Evolutionary conservation across 164 flowering plant genomes (phyloP), one percentile per base, ranked within the genome.

Genomic region (Tetrastigma voinierianum): DNA sequence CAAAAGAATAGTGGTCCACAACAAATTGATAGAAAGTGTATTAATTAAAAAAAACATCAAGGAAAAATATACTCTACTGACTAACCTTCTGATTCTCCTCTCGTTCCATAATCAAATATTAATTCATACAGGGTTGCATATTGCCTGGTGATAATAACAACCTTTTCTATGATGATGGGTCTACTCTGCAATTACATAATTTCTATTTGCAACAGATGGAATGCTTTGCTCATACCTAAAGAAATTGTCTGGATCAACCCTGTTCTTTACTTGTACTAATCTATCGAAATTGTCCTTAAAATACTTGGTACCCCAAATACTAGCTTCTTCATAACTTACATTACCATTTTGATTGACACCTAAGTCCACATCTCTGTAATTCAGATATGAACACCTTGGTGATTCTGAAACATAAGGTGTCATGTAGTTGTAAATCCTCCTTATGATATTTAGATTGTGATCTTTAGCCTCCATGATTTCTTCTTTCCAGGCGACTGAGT

Each of bases 361-460:
- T 15, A 75, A 23, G 55, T 75, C 78, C 21, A 71, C n/a, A 60
- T 75, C 78, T 43, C 74, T 64, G 57, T 77, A 77, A 17, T 77
- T 77, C 45, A 71, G 25, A 20, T 48, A 77, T 3, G 78, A 59
- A 8, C 32, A 17, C 25, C 81, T 61, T 0, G 81, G 80, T 2
- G 55, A 54, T 9, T 61, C 55, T 0, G 81, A 74, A 2, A 71
- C 81, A 23, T 47, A 71, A 0, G 81, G 81, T 10, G 75, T 56
- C 81, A 71, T 77, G 47, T n/a, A 53, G 0, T 40, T 59, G 20
- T 67, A 74, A 13, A 74, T 40, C 14, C 17, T 21, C 48, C 68
- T 55, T 7, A 68, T 67, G 67, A 2, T 18, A 14, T 58, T 23
- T 10, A 74, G 10, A 14, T 61, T 10, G 11, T 13, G n/a, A 1